Evolutionary conservation across 345 rosid genomes (phyloP).

Genomic region (Salix dunnii): DNA sequence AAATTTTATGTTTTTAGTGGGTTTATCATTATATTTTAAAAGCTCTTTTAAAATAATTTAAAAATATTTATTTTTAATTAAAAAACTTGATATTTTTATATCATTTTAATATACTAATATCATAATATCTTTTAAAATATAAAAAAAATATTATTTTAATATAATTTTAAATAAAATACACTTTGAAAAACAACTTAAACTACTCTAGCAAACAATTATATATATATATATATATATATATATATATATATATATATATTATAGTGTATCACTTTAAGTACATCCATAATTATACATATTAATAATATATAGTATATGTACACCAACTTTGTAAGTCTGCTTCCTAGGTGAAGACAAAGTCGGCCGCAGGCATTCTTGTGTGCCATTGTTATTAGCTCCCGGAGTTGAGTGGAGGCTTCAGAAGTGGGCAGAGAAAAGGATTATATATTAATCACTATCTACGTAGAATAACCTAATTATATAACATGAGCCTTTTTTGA

Average conservation of each 20-base stretch:
- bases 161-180: rapidly evolving
- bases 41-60: no score
- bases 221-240: no score
- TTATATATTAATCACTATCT: background rate
- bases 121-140: no score
- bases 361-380: background rate
- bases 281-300: background rate
- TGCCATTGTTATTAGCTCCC: background rate
- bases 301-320: background rate
- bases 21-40: no score
- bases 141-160: no score
- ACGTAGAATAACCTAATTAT: background rate
- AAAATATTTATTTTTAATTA: no score
- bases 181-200: no score
- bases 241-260: no score
- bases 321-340: background rate
- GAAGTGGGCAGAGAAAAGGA: background rate
- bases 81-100: no score
- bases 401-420: constrained; percentile 10
- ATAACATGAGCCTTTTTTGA: background rate
- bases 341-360: constrained; percentile 13
- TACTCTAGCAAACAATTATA: no score
- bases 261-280: background rate
- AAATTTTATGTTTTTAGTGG: no score
- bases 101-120: no score